These are phyloP conservation scores for Jaltomata sinuosa DNA, from an alignment of 257 asterid species.

Conservation along the genomic window DNA sequence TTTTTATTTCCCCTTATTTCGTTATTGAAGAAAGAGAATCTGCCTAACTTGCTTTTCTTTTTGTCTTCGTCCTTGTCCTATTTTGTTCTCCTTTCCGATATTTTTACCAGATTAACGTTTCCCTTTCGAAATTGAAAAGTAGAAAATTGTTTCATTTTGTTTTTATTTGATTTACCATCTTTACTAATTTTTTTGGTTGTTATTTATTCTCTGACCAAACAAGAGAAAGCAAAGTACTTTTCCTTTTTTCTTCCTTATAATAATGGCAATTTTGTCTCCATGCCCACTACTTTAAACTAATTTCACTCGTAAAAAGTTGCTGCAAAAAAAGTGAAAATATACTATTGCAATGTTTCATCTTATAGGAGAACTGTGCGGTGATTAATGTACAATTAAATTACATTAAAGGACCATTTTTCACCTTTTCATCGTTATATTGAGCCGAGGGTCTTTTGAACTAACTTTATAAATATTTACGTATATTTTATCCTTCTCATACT, in stretches of 20 bases:
- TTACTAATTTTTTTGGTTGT: background rate
- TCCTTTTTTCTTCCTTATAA: background rate
- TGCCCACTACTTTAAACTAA: background rate
- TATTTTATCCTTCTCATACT: too few relatives aligned
- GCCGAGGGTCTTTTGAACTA: too few relatives aligned
- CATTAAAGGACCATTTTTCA: background rate
- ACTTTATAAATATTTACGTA: too few relatives aligned
- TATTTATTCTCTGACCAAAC: background rate
- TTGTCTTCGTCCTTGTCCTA: background rate
- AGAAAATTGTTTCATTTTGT: background rate
- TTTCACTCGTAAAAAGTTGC: background rate
- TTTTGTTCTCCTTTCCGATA: background rate
- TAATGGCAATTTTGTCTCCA: background rate
- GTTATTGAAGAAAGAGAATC: background rate
- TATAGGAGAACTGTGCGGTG: background rate
- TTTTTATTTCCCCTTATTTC: background rate
- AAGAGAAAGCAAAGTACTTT: background rate
- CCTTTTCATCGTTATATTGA: too few relatives aligned
- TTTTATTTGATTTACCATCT: background rate
- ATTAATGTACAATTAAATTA: background rate
- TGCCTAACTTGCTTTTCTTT: background rate
- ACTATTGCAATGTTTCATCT: background rate
- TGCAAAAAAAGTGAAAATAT: background rate
- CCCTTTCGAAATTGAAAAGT: background rate
- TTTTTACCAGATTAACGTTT: background rate